Base-by-base conservation (phyloP, 192 early-diverging fungal species). In the Mortierella hygrophila region DNA sequence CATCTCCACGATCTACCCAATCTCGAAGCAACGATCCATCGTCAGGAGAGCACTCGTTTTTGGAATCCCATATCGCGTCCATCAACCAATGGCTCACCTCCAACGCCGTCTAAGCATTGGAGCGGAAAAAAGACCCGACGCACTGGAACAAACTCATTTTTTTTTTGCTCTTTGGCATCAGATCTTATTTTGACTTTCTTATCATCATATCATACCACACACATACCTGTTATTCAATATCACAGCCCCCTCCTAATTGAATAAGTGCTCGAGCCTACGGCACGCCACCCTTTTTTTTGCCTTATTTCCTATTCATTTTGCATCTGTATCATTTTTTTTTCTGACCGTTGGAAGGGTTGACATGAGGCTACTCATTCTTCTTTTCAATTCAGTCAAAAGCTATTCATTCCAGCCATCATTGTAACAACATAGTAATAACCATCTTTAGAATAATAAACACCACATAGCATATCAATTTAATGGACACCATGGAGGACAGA, bases 71-170 rank as follows among this genome's bases (percentile, higher is more conserved):
- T 69, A 85, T 85, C 32, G 57, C 78, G 13, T 72, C 78, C 0
- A 85, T 85, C 44, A 75, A 75, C 11, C 74, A 85, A 68, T 85
- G 83, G 83, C 78, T 85, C 13, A 57, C 72, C 6, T 42, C 65
- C 18, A 83, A 83, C 52, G 18, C 76, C n/a, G 41, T 65, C 32
- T 65, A 32, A 32, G 60, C 49, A 52, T 52, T 18, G 5, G 20
- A 6, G 15, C 20, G 49, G 18, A 21, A 16, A 16, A 52, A 18
- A 6, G 29, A 32, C 60, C 60, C 60, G 60, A 65, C 60, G 4
- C 1, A 65, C 29, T 10, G 60, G 60, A 65, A 65, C 10, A 4
- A 29, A 29, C 29, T 29, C 60, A 32, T 15, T 26, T 0, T 16
- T 15, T 52, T 18, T 11, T 49, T 46, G 23, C 71, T 49, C 71